phyloP scores from a whole-genome alignment of 176 grass and related monocot species.

The Aegilops bicornis region DNA sequence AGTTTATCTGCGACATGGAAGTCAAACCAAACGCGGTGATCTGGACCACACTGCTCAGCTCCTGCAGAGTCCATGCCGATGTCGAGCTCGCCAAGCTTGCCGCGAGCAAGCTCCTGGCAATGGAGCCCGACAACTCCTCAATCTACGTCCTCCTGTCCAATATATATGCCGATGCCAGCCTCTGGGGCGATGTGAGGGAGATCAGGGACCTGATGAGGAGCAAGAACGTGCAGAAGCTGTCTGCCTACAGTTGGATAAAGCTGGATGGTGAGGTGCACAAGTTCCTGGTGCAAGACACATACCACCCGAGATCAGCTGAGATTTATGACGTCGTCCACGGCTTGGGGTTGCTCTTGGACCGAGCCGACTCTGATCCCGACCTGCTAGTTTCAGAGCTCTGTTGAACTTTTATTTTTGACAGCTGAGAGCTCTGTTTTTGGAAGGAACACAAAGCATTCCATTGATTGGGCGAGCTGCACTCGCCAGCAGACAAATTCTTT shows the following conservation, averaged over 20 bases:
- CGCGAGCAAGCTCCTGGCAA: constrained; percentile 39
- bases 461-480: neutral
- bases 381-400: constrained; percentile 36
- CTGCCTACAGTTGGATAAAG: constrained; percentile 88
- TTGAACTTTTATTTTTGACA: constrained; percentile 1
- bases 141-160: constrained; percentile 78
- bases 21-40: constrained; percentile 66
- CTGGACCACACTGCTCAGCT: constrained; percentile 73
- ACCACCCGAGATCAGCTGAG: constrained; percentile 57
- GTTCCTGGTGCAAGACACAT: constrained; percentile 71
- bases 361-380: constrained; percentile 21
- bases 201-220: constrained; percentile 71
- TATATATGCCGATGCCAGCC: constrained; percentile 59
- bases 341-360: constrained; percentile 58
- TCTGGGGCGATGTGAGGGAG: constrained; percentile 59
- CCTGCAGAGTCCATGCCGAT: constrained; percentile 56
- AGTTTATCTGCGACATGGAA: constrained; percentile 74
- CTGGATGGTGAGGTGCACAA: constrained; percentile 62
- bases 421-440: neutral
- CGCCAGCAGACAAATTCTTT: neutral
- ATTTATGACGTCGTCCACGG: constrained; percentile 48
- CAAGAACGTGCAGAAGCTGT: constrained; percentile 80
- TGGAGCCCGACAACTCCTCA: constrained; percentile 68
- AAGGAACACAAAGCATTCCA: neutral
- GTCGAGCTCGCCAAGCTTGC: constrained; percentile 66